Percentiles rank a stretch among this genome's conserved stretches.
phyloP scores from a whole-genome alignment of 805 yeast species.

The Kazachstania psychrophila region DNA sequence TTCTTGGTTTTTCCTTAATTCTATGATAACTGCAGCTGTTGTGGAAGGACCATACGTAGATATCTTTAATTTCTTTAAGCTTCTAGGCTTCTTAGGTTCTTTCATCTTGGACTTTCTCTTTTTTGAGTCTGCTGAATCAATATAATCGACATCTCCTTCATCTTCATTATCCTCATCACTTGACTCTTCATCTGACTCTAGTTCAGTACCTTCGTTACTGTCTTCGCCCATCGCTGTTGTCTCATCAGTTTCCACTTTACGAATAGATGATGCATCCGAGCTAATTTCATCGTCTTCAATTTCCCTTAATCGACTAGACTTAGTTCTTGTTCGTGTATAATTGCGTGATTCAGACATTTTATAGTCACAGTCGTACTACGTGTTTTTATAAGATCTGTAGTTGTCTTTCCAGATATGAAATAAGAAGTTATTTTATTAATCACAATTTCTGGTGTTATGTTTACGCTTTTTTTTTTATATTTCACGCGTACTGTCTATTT shows the following conservation, averaged over 20 bases:
- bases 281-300: constrained; percentile 2
- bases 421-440: too few species aligned
- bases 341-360: constrained; percentile 32
- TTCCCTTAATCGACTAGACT: constrained; percentile 8
- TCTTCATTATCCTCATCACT: constrained; percentile 6
- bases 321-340: constrained; percentile 23
- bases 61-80: constrained; percentile 1
- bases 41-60: constrained; percentile 2
- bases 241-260: constrained; percentile 2
- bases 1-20: constrained; percentile 18
- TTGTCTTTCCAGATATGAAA: too few species aligned
- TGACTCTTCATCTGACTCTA: constrained; percentile 5
- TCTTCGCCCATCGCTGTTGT: constrained; percentile 5
- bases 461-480: too few species aligned
- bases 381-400: too few species aligned
- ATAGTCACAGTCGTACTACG: too few species aligned
- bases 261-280: constrained; percentile 7
- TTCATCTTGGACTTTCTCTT: constrained; percentile 7
- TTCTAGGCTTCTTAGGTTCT: not conserved
- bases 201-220: constrained; percentile 11
- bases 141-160: constrained; percentile 20
- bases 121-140: constrained; percentile 9
- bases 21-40: not conserved
- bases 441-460: too few species aligned
- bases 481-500: too few species aligned